Percentiles rank a stretch among this genome's conserved stretches.
Evolutionary conservation across 2,329 filamentous ascomycete genomes (phyloP).

Genomic region (Cladosporium sp.): DNA sequence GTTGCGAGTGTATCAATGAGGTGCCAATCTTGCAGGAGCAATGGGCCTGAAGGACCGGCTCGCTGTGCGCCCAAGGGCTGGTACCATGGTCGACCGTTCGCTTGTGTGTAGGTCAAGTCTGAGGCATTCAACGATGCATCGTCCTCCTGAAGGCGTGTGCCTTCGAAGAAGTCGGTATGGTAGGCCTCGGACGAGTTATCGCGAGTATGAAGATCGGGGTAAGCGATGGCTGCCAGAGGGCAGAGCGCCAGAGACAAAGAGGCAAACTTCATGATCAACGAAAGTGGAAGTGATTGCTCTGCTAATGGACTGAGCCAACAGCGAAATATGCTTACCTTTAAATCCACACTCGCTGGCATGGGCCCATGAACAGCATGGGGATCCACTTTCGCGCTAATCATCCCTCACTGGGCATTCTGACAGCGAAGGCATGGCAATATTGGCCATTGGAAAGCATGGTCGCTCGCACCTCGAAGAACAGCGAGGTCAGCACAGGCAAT

Average conservation of each 20-base stretch:
- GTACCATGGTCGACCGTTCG: constrained; percentile 27
- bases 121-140: constrained; percentile 26
- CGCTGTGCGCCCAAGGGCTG: constrained; percentile 36
- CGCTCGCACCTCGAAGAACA: neutral
- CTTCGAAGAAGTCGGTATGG: constrained; percentile 25
- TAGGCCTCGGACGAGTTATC: constrained; percentile 14
- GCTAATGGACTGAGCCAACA: neutral
- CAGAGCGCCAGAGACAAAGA: constrained; percentile 5
- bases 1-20: constrained; percentile 58
- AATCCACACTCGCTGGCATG: neutral
- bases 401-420: constrained; percentile 3
- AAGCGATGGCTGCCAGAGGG: constrained; percentile 10
- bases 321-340: constrained; percentile 8
- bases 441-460: constrained; percentile 4
- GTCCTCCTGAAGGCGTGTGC: constrained; percentile 24
- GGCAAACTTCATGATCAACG: constrained; percentile 4
- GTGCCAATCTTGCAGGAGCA: constrained; percentile 63
- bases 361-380: neutral
- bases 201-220: constrained; percentile 6
- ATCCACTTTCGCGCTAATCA: constrained; percentile 2
- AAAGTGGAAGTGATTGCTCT: neutral
- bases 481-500: constrained; percentile 1
- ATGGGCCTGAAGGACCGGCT: constrained; percentile 53
- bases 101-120: constrained; percentile 27
- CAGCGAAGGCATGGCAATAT: constrained; percentile 2